These are phyloP conservation scores for Nadsonia starkeyi-henricii DNA, from an alignment of 1,139 yeast species.

Conservation along the genomic window DNA sequence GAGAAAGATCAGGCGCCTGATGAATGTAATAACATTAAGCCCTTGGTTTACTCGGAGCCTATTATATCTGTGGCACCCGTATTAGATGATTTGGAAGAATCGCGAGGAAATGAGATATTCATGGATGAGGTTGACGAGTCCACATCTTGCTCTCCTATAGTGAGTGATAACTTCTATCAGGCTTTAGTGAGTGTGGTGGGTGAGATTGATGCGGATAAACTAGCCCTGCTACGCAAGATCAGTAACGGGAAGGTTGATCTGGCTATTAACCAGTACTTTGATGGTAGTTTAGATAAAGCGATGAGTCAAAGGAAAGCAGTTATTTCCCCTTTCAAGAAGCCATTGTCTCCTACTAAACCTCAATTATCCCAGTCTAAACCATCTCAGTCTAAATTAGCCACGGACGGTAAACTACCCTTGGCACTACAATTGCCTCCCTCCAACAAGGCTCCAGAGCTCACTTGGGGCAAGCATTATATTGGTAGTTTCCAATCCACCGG, in stretches of 20 bases:
- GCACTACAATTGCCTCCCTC: too few relatives aligned
- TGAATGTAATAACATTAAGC: too few relatives aligned
- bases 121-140: neutral
- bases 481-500: neutral
- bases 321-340: too few relatives aligned
- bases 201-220: neutral
- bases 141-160: too few relatives aligned
- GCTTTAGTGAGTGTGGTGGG: neutral
- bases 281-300: neutral
- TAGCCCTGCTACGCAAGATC: neutral
- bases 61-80: too few relatives aligned
- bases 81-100: neutral
- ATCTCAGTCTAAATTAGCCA: too few relatives aligned
- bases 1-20: too few relatives aligned
- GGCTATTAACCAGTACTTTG: neutral
- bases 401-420: too few relatives aligned
- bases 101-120: neutral
- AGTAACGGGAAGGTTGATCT: neutral
- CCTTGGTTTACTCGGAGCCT: too few relatives aligned
- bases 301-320: neutral
- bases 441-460: neutral
- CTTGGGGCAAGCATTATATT: neutral
- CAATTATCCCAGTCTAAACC: neutral
- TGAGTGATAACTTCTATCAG: neutral
- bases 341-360: too few relatives aligned